Conservation (phyloP, 2,329 filamentous ascomycete species). For the Pseudogymnoascus sp. region DNA sequence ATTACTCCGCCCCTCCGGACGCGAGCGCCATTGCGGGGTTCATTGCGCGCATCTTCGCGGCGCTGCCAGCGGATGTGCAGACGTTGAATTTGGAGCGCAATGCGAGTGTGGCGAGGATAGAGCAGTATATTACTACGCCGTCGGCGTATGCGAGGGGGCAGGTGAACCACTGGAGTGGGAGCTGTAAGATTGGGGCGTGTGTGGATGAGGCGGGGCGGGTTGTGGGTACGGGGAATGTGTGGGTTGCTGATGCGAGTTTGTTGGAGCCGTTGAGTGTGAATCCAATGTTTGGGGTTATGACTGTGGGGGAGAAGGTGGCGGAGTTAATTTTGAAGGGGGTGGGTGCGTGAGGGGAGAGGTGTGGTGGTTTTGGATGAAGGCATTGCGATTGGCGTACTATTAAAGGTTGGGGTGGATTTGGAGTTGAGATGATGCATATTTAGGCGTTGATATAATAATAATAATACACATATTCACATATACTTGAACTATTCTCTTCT, state of each 20-base stretch:
- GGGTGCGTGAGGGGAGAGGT: background rate
- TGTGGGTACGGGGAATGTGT: conserved; percentile 40
- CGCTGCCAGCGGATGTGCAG: conserved; percentile 34
- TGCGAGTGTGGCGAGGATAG: conserved; percentile 39
- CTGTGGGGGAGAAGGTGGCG: conserved; percentile 42
- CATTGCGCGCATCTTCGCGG: conserved; percentile 41
- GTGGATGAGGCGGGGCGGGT: conserved; percentile 41
- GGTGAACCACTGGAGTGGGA: conserved; percentile 47
- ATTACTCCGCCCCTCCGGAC: conserved; percentile 41
- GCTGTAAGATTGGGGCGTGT: conserved; percentile 41
- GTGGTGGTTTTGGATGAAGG: background rate
- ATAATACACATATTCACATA: background rate
- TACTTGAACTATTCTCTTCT: background rate
- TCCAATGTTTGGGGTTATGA: conserved; percentile 47
- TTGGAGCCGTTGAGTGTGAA: conserved; percentile 44
- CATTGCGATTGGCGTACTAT: background rate
- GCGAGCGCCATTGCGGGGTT: conserved; percentile 41
- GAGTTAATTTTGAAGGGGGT: conserved; percentile 35
- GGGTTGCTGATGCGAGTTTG: conserved; percentile 44
- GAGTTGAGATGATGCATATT: background rate
- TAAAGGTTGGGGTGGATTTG: background rate
- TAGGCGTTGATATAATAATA: background rate
- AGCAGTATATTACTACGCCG: conserved; percentile 40
- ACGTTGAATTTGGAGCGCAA: conserved; percentile 40
- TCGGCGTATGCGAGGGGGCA: conserved; percentile 40